phyloP scores from a whole-genome alignment of 1,139 yeast genomes.

The Yamadazyma dendronema region DNA sequence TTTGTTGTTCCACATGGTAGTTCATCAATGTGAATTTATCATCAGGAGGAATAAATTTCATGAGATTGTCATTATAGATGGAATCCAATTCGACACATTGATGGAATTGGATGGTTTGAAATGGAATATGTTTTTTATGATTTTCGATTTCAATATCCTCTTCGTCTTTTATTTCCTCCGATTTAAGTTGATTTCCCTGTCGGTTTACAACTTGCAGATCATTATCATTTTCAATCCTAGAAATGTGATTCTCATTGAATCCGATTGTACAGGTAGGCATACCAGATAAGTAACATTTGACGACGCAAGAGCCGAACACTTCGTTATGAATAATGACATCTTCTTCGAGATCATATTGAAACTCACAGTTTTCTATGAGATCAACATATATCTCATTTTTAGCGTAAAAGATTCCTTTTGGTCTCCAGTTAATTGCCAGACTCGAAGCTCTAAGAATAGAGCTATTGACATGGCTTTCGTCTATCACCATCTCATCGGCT shows the following conservation, averaged over 20 bases:
- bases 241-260: conserved; percentile 38
- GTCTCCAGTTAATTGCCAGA: conserved; percentile 47
- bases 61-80: conserved; percentile 36
- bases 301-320: conserved; percentile 35
- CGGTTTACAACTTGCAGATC: not conserved
- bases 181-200: conserved; percentile 5
- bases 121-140: conserved; percentile 25
- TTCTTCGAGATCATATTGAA: conserved; percentile 34
- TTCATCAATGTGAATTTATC: conserved; percentile 42
- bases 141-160: conserved; percentile 8
- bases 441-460: conserved; percentile 50
- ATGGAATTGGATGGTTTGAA: conserved; percentile 45
- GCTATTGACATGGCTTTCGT: conserved; percentile 47
- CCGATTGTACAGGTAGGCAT: conserved; percentile 47
- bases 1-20: conserved; percentile 42
- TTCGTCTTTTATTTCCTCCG: conserved; percentile 18
- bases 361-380: conserved; percentile 41
- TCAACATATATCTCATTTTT: conserved; percentile 48
- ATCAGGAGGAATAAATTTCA: conserved; percentile 48
- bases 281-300: conserved; percentile 45
- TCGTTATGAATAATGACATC: conserved; percentile 32
- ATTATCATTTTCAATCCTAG: conserved; percentile 21
- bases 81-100: conserved; percentile 44
- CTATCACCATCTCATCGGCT: conserved; percentile 29
- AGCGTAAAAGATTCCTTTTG: conserved; percentile 47